phyloP scores from a whole-genome alignment of 2,329 filamentous ascomycete species.

The Exophiala lecanii-corni region DNA sequence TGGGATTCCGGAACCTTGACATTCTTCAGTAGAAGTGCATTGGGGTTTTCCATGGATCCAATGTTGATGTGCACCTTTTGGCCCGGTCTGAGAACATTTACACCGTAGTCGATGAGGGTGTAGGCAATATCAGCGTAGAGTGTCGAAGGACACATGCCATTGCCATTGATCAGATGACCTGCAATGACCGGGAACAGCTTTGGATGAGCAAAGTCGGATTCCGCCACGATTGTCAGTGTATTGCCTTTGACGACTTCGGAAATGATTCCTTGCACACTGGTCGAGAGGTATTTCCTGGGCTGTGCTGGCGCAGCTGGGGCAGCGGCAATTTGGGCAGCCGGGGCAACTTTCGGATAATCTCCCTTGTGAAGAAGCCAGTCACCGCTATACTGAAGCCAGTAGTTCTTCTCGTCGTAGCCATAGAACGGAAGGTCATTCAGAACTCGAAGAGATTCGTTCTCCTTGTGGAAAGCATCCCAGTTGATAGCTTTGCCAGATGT shows the following conservation, averaged over 20 bases:
- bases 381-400: slow-evolving; percentile 67
- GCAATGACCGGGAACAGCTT: slow-evolving; percentile 59
- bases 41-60: slow-evolving; percentile 28
- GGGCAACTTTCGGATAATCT: slow-evolving; percentile 42
- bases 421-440: slow-evolving; percentile 65
- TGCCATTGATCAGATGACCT: slow-evolving; percentile 65
- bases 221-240: slow-evolving; percentile 56
- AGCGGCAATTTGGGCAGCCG: slow-evolving; percentile 35
- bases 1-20: slow-evolving; percentile 26
- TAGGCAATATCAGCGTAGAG: slow-evolving; percentile 61
- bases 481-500: slow-evolving; percentile 36
- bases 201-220: slow-evolving; percentile 61
- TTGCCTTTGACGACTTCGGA: slow-evolving; percentile 60
- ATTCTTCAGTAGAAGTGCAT: slow-evolving; percentile 27
- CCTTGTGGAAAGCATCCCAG: slow-evolving; percentile 43
- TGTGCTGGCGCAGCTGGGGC: slow-evolving; percentile 40
- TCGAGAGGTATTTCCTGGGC: slow-evolving; percentile 56
- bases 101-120: slow-evolving; percentile 58
- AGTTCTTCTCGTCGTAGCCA: slow-evolving; percentile 65
- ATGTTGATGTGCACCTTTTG: slow-evolving; percentile 28
- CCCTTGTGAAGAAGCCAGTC: slow-evolving; percentile 70
- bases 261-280: slow-evolving; percentile 61
- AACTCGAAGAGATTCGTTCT: slow-evolving; percentile 49
- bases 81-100: slow-evolving; percentile 24
- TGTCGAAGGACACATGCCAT: slow-evolving; percentile 60